A percentile compares a stretch with the other conserved stretches of the same genome.
phyloP scores from a whole-genome alignment of 805 yeast species.

The Metschnikowia kofuensis region DNA sequence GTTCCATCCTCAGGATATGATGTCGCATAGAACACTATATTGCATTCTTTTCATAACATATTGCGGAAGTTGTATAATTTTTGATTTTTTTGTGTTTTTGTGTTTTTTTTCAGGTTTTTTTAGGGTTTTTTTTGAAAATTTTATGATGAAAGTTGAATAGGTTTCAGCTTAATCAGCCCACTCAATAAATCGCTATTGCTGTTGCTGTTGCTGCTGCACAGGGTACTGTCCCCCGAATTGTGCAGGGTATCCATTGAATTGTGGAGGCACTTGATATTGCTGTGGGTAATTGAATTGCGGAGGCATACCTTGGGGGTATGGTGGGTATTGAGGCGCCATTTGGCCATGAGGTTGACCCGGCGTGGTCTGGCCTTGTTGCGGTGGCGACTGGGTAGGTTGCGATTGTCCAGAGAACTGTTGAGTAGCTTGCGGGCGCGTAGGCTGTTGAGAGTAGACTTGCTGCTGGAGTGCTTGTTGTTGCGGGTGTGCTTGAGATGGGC shows the following conservation, averaged over 20 bases:
- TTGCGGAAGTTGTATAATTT: neutral
- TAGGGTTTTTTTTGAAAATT: neutral
- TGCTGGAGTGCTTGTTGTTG: conserved; percentile 8
- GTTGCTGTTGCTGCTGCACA: conserved; percentile 22
- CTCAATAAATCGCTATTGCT: neutral
- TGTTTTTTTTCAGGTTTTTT: neutral
- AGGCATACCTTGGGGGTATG: conserved; percentile 12
- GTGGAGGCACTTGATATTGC: conserved; percentile 21
- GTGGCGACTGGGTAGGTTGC: conserved; percentile 6
- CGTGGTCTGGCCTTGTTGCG: neutral
- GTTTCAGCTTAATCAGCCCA: neutral
- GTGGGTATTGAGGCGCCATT: conserved; percentile 13
- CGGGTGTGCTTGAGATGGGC: conserved; percentile 2
- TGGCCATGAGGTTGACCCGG: conserved; percentile 29
- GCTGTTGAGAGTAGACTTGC: conserved; percentile 12
- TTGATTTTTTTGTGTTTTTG: conserved; percentile 4
- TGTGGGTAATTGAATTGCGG: conserved; percentile 20
- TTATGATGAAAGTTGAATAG: no score
- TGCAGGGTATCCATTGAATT: conserved; percentile 27
- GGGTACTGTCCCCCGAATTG: conserved; percentile 23
- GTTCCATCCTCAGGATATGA: neutral
- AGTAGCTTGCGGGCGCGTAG: conserved; percentile 14
- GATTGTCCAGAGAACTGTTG: conserved; percentile 18
- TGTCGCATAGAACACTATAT: neutral
- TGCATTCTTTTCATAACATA: conserved; percentile 1